Percentiles rank a stretch among this genome's conserved stretches.
These are phyloP conservation scores for Penicillium antarcticum DNA, from an alignment of 495 filamentous ascomycete genomes.

Conservation along the genomic window DNA sequence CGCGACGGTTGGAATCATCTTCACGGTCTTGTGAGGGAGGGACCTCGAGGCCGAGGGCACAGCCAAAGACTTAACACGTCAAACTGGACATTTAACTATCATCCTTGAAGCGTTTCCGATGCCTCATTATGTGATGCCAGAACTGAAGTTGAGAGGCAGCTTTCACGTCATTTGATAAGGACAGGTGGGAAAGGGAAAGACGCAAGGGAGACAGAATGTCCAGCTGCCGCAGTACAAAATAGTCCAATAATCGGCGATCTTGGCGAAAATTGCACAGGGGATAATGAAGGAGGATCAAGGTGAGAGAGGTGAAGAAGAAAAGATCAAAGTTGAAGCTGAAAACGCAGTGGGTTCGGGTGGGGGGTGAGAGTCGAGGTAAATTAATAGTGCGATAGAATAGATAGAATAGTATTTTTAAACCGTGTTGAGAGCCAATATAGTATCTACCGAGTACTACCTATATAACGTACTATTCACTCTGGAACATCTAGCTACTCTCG, in stretches of 20 bases:
- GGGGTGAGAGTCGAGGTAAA: background rate
- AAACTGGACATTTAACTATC: slow-evolving; percentile 38
- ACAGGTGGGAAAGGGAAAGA: slow-evolving; percentile 18
- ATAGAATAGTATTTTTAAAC: too few species aligned
- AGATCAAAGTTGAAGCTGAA: background rate
- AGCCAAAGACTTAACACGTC: slow-evolving; percentile 20
- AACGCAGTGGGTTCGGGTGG: background rate
- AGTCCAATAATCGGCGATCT: slow-evolving; percentile 22
- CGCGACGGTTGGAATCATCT: slow-evolving; percentile 47
- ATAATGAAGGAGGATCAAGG: background rate
- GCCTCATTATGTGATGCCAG: slow-evolving; percentile 45
- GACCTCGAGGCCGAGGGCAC: slow-evolving; percentile 3
- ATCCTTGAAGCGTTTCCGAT: slow-evolving; percentile 50
- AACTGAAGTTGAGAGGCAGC: slow-evolving; percentile 11
- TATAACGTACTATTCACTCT: too few species aligned
- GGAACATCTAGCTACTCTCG: too few species aligned
- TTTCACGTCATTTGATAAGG: slow-evolving; percentile 18
- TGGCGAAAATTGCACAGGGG: slow-evolving; percentile 20
- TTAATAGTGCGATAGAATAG: background rate
- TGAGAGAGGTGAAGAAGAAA: background rate
- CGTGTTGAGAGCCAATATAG: too few species aligned
- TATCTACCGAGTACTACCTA: too few species aligned
- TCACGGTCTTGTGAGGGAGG: slow-evolving; percentile 12
- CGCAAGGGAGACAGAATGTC: slow-evolving; percentile 26
- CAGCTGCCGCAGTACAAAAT: slow-evolving; percentile 19